Evolutionary conservation across 495 filamentous ascomycete genomes (phyloP), one percentile per base, ranked within the genome.

Genomic region (Penicillium crystallinum): DNA sequence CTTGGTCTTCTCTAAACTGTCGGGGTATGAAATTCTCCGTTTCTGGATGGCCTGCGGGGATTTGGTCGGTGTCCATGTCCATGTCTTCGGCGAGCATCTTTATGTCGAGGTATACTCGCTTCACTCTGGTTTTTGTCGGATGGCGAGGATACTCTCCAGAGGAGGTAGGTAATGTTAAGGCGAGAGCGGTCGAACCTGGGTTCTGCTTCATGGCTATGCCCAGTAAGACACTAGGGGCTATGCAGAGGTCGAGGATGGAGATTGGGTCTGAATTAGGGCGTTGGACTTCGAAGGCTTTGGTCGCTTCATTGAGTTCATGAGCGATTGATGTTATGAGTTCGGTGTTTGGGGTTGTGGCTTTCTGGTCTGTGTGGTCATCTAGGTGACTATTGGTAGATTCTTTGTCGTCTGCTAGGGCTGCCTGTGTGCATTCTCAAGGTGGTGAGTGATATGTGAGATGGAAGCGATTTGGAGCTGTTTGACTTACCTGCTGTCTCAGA

Each of bases 171-270:
- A 44, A 18, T n/a, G 21, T 44, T 4, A 44, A 44, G 8, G 41
- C 27, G 4, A 44, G 25, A 14, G 27, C 41, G 9, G 19, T 8
- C 5, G 41, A 19, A 1, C 15, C 27, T n/a, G 62, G 68, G 47
- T 77, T 76, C 5, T 63, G 43, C 4, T 61, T 54, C 23, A 80
- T 54, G 0, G 65, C 68, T 3, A 59, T 56, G 0, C 54, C 44
- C 9, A 73, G 66, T 53, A 77, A 84, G 3, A 74, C 78, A 7
- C 81, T 80, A 1, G 81, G 81, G 0, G 80, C 81, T 69, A 80
- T 77, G 59, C 81, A 83, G 35, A 83, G 59, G 54, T 85, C 77
- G 1, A 84, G 73, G 29, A 79, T 68, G 14, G n/a, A 9, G 8
- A 11, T 2, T 19, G 25, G 27, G 2, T 2, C 1, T 18, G 41